phyloP scores from a whole-genome alignment of 768 basidiomycete species.

The Calocybe indica region DNA sequence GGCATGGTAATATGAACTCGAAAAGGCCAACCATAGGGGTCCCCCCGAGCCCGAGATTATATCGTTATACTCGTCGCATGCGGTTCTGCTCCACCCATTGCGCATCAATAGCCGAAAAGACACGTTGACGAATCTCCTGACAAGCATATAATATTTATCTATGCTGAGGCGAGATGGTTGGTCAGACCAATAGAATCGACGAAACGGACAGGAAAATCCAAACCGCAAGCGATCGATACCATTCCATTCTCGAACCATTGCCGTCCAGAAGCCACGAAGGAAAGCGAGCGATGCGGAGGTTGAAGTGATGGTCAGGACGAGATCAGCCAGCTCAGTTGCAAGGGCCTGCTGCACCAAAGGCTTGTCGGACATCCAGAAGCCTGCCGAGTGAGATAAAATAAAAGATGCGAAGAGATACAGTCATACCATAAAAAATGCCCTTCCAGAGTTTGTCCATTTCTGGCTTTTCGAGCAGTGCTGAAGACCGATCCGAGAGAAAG shows the following conservation, averaged over 20 bases:
- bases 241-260: constrained; percentile 87
- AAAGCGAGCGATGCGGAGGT: constrained; percentile 63
- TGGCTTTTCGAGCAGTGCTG: constrained; percentile 52
- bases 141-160: constrained; percentile 97
- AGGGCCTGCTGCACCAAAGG: constrained; percentile 92
- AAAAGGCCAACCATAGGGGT: constrained; percentile 65
- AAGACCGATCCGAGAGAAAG: constrained; percentile 70
- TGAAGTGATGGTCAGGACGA: constrained; percentile 64
- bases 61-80: constrained; percentile 56
- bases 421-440: constrained; percentile 91
- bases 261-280: constrained; percentile 86
- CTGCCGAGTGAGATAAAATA: constrained; percentile 30
- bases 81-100: constrained; percentile 54
- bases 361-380: constrained; percentile 99
- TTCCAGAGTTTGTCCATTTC: constrained; percentile 97
- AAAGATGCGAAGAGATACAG: neutral
- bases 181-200: constrained; percentile 3
- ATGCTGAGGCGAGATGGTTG: constrained; percentile 45
- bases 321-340: constrained; percentile 77
- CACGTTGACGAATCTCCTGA: constrained; percentile 82
- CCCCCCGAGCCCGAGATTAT: constrained; percentile 68
- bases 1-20: neutral
- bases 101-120: constrained; percentile 77
- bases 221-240: constrained; percentile 89
- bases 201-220: constrained; percentile 13